Conservation (phyloP, 441 rosid genomes). For the Melastoma candidum region DNA sequence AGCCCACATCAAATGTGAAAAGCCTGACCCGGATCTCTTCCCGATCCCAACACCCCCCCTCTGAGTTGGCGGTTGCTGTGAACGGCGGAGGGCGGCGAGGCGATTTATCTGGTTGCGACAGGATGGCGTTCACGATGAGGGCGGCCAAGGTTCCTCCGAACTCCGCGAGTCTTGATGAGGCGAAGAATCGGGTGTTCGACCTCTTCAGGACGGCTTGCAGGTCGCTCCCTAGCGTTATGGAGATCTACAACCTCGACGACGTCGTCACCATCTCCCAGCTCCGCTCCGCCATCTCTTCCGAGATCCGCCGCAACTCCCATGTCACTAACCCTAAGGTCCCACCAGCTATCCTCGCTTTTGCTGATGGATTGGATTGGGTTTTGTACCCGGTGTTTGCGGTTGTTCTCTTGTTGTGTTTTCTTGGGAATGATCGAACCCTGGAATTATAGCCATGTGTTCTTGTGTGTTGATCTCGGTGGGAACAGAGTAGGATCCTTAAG, state of each 20-base stretch:
- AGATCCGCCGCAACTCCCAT: constrained; percentile 71
- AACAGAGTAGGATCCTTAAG: too few relatives aligned
- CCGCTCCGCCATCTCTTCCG: constrained; percentile 66
- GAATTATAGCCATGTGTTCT: too few relatives aligned
- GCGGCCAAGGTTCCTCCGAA: constrained; percentile 68
- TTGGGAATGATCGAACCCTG: too few relatives aligned
- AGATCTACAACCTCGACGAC: constrained; percentile 83
- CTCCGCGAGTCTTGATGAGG: constrained; percentile 77
- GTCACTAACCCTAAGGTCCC: constrained; percentile 76
- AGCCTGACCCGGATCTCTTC: too few relatives aligned
- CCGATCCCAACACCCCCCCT: too few relatives aligned
- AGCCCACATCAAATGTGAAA: too few relatives aligned
- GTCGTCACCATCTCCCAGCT: constrained; percentile 65
- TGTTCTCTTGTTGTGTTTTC: too few relatives aligned
- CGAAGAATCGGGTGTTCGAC: constrained; percentile 63
- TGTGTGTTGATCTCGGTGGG: too few relatives aligned
- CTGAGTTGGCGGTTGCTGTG: neutral
- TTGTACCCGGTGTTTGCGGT: neutral
- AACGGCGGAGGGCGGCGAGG: neutral
- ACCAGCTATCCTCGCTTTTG: neutral
- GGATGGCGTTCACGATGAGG: constrained; percentile 55
- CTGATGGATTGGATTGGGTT: neutral
- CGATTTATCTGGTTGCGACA: neutral
- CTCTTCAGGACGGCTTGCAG: constrained; percentile 77
- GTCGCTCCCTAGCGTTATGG: constrained; percentile 70